Evolutionary conservation across 768 basidiomycete genomes (phyloP), one percentile per base, ranked within the genome.

Genomic region (Amanita polypyramis): DNA sequence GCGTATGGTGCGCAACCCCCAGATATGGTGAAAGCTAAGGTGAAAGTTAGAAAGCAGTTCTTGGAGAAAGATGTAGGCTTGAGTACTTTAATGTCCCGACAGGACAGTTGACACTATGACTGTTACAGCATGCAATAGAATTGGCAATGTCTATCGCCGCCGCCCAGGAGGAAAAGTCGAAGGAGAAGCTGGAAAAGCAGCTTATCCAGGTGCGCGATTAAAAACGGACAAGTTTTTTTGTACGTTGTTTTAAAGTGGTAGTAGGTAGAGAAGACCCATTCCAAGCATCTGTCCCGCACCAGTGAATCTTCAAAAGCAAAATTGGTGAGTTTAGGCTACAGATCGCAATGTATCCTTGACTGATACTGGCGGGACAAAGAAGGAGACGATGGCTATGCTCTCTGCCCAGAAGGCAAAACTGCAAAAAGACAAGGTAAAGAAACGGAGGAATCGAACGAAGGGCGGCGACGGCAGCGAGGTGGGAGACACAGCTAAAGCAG

Each of bases 111-210:
- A 38, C 30, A 33, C 25, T 50, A 50, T 49, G 45, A 51, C 47
- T 34, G 41, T 38, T 47, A 48, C 53, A 77, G 77, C 74, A 76
- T 52, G 68, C 69, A 4, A 53, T 75, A 50, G 60, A 60, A 43
- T 59, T 79, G 10, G 77, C 76, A n/a, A 55, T 62, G 51, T 67
- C 67, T 32, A 74, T 79, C 57, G 70, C 62, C n/a, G 57, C 57
- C 29, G 56, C 52, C 12, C 70, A 75, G 51, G 76, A 79, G 59
- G 56, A 73, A 55, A 75, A 69, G 47, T 52, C 64, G 5, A 57
- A 60, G 43, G 61, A 53, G 6, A 75, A 67, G 56, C 60, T 59
- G 44, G 64, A 66, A 54, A 74, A 64, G 55, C 64, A 61, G 53
- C 69, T 64, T 52, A 49, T 60, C 55, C 67, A 70, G 70, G 73